Conservation (phyloP, 2,329 filamentous ascomycete species). For the Colletotrichum tanaceti region DNA sequence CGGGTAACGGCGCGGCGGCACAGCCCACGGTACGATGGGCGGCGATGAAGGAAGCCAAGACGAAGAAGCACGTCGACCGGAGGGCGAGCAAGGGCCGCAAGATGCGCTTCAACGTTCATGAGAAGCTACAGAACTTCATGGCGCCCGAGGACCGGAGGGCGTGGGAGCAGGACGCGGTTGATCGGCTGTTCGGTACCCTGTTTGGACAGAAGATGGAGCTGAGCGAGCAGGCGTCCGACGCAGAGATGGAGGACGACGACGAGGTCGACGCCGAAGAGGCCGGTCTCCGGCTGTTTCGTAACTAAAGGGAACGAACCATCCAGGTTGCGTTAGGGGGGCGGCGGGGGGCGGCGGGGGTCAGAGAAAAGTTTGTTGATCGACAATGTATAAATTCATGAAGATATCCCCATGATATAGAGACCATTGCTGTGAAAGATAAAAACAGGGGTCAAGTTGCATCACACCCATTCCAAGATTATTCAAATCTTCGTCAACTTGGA, state of each 20-base stretch:
- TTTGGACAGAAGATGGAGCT: constrained; percentile 77
- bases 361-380: constrained; percentile 10
- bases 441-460: not conserved
- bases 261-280: constrained; percentile 63
- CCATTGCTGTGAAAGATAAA: not conserved
- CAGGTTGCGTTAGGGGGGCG: too few species aligned
- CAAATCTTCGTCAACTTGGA: not conserved
- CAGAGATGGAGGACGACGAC: constrained; percentile 61
- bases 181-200: constrained; percentile 79
- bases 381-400: constrained; percentile 17
- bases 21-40: constrained; percentile 71
- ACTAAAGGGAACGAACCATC: constrained; percentile 41
- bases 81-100: constrained; percentile 96
- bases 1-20: constrained; percentile 55
- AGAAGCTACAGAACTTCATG: constrained; percentile 99
- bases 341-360: too few species aligned
- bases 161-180: constrained; percentile 85
- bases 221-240: constrained; percentile 62
- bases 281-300: constrained; percentile 65
- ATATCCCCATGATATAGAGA: constrained; percentile 35
- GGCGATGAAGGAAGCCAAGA: constrained; percentile 80
- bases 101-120: constrained; percentile 92
- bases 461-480: not conserved
- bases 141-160: constrained; percentile 82
- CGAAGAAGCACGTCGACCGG: constrained; percentile 86